Percentiles rank a stretch among this genome's conserved stretches.
Conservation (phyloP, 768 basidiomycete species). For the Phlegmacium glaucopus region DNA sequence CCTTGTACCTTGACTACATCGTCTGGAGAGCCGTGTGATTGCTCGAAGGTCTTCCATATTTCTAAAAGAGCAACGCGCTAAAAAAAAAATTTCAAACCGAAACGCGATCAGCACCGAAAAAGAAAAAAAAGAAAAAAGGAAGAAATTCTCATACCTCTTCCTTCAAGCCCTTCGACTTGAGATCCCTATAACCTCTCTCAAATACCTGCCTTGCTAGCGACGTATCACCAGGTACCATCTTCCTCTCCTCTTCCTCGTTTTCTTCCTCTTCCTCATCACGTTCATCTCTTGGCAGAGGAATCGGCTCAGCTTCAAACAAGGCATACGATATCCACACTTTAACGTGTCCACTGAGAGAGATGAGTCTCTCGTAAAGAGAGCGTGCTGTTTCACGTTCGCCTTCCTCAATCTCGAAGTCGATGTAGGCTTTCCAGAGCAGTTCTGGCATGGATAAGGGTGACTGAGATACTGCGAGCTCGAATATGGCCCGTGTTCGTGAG, state of each 20-base stretch:
- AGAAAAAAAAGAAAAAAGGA: neutral
- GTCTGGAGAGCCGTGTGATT: conserved; percentile 67
- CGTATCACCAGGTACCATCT: conserved; percentile 70
- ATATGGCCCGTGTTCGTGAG: conserved; percentile 87
- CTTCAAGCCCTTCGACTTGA: conserved; percentile 79
- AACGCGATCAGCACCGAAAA: neutral
- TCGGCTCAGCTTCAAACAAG: conserved; percentile 81
- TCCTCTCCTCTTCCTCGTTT: conserved; percentile 45
- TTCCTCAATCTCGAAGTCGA: conserved; percentile 95
- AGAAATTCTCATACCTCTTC: conserved; percentile 82
- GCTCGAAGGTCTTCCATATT: conserved; percentile 95
- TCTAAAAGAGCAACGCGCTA: conserved; percentile 91
- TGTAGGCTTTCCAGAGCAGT: conserved; percentile 90
- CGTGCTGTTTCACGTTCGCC: conserved; percentile 85
- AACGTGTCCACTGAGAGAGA: conserved; percentile 85
- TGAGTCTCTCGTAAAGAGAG: conserved; percentile 84
- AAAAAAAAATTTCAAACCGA: neutral
- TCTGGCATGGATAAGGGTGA: conserved; percentile 92
- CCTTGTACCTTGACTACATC: conserved; percentile 80
- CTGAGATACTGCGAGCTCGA: conserved; percentile 87
- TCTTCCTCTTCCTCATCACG: conserved; percentile 57
- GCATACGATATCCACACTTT: conserved; percentile 98
- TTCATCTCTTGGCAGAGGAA: conserved; percentile 58
- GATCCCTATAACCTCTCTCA: conserved; percentile 82
- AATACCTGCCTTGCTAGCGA: conserved; percentile 74